Evolutionary conservation across 2,329 filamentous ascomycete genomes (phyloP).

Genomic region (Colletotrichum sp.): DNA sequence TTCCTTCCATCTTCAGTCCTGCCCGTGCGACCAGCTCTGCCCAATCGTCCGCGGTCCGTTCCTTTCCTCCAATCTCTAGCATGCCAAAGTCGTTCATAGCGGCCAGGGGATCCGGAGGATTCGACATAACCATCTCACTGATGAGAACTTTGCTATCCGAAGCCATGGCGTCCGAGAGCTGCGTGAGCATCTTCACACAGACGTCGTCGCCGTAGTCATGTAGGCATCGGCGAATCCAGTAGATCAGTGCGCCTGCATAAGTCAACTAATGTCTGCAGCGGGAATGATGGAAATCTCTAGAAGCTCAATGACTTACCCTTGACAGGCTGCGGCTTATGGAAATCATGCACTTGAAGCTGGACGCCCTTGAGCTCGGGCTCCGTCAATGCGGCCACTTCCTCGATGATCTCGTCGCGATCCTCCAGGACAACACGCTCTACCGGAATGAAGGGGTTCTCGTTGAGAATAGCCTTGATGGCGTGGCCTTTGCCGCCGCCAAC

Average conservation of each 20-base stretch:
- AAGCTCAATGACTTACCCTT: background rate
- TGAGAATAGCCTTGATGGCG: constrained; percentile 22
- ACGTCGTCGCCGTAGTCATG: constrained; percentile 41
- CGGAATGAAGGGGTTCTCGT: constrained; percentile 7
- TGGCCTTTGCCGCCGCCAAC: constrained; percentile 37
- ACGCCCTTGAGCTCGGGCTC: background rate
- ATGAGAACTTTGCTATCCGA: constrained; percentile 36
- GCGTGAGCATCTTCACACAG: constrained; percentile 33
- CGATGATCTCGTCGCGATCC: constrained; percentile 24
- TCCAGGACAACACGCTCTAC: constrained; percentile 18
- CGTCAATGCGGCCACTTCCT: background rate
- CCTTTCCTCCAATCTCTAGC: constrained; percentile 35
- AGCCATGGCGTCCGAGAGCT: constrained; percentile 32
- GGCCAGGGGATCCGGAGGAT: constrained; percentile 26
- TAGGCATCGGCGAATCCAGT: constrained; percentile 39
- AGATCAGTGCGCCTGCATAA: constrained; percentile 35
- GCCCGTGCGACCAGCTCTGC: constrained; percentile 24
- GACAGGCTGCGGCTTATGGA: constrained; percentile 25
- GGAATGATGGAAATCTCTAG: background rate
- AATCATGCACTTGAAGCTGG: constrained; percentile 14
- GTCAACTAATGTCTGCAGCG: background rate
- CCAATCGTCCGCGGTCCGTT: constrained; percentile 30
- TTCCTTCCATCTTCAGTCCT: constrained; percentile 29
- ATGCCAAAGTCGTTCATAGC: constrained; percentile 33
- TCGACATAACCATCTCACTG: constrained; percentile 31